Evolutionary conservation across 495 filamentous ascomycete genomes (phyloP).

Genomic region (Hypoxylon cercidicola): DNA sequence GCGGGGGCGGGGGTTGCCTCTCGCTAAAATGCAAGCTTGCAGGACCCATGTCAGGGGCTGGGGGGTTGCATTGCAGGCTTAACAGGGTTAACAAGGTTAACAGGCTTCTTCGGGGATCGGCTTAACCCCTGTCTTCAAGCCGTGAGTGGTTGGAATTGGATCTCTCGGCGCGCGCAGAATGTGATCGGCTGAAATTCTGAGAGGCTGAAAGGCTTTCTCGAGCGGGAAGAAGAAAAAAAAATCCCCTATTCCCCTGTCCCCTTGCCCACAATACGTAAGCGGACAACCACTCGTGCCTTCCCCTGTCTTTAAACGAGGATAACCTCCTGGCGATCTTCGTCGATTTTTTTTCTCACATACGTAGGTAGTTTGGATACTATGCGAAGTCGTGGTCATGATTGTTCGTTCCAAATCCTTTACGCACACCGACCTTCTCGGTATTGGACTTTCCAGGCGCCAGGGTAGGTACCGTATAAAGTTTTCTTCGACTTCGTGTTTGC

Average conservation of each 20-base stretch:
- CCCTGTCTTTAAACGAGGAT: slow-evolving; percentile 19
- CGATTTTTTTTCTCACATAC: slow-evolving; percentile 6
- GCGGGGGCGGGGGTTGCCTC: slow-evolving; percentile 32
- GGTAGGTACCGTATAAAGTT: no score
- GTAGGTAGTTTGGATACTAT: neutral
- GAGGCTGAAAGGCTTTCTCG: slow-evolving; percentile 21
- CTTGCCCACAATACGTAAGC: slow-evolving; percentile 27
- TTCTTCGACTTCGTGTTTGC: neutral
- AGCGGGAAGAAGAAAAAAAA: slow-evolving; percentile 7
- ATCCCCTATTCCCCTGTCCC: slow-evolving; percentile 34
- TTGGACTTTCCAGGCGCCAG: neutral
- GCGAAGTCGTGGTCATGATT: neutral
- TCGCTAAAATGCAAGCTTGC: slow-evolving; percentile 24
- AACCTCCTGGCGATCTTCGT: slow-evolving; percentile 36
- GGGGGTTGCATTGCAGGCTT: slow-evolving; percentile 19
- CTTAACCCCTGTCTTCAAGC: slow-evolving; percentile 25
- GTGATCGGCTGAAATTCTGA: slow-evolving; percentile 23
- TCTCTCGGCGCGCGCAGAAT: slow-evolving; percentile 32
- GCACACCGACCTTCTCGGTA: neutral
- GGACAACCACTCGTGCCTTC: slow-evolving; percentile 21
- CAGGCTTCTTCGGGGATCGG: slow-evolving; percentile 22
- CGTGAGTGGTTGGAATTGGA: slow-evolving; percentile 37
- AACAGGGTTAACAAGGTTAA: slow-evolving; percentile 10
- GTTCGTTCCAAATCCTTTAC: neutral
- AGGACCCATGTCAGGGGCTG: slow-evolving; percentile 22